These are phyloP conservation scores for Pichia pseudocactophila DNA, from an alignment of 805 yeast genomes.

Conservation along the genomic window DNA sequence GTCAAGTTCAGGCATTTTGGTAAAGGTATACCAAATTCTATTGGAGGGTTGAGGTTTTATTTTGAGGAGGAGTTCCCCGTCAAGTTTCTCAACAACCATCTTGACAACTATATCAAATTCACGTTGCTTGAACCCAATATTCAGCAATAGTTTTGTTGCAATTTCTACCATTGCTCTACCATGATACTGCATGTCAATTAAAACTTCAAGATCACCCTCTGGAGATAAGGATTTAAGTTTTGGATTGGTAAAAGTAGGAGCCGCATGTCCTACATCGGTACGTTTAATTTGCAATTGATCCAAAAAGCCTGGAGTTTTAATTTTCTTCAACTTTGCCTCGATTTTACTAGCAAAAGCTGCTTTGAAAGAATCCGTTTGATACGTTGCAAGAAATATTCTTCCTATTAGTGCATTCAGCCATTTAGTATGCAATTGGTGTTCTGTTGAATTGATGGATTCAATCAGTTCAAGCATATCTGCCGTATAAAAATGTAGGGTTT, in stretches of 20 bases:
- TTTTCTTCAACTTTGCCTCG: constrained; percentile 63
- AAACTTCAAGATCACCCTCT: constrained; percentile 64
- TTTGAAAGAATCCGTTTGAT: constrained; percentile 61
- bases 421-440: constrained; percentile 71
- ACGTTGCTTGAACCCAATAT: constrained; percentile 57
- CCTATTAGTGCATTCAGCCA: constrained; percentile 91
- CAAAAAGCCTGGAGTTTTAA: constrained; percentile 79
- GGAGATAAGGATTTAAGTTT: constrained; percentile 60
- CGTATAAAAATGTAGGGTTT: constrained; percentile 63
- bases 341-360: constrained; percentile 49
- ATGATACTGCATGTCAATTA: constrained; percentile 53
- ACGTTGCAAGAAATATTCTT: constrained; percentile 66
- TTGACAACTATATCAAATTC: constrained; percentile 70
- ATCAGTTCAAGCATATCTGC: constrained; percentile 65
- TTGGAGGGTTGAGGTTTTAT: constrained; percentile 88
- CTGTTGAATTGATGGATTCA: constrained; percentile 70
- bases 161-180: constrained; percentile 74
- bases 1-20: constrained; percentile 65
- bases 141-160: constrained; percentile 70
- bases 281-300: constrained; percentile 72
- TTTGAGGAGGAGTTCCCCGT: constrained; percentile 62
- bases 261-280: constrained; percentile 67
- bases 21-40: constrained; percentile 86
- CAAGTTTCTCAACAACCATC: constrained; percentile 55
- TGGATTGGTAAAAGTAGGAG: constrained; percentile 75